Base-by-base conservation (phyloP, 768 basidiomycete genomes). In the Boletellus ananas region DNA sequence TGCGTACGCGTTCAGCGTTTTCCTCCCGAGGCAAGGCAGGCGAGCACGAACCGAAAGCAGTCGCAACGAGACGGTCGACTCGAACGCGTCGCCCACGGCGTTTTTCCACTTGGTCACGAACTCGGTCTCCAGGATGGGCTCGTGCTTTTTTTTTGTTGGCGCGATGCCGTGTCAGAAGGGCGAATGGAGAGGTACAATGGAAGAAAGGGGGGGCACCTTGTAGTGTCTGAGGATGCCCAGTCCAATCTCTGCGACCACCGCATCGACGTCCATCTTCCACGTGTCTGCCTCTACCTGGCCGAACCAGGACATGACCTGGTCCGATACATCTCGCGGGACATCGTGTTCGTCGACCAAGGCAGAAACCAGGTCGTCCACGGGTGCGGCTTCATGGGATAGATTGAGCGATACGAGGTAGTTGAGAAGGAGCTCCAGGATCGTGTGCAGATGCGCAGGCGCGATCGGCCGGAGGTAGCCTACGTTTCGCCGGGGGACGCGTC, bases 261-360 rank as follows among this genome's bases (percentile, higher is more conserved):
- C 73, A 6, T 72, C 66, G 29, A 77, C 73, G 48, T 93, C 76
- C 77, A 88, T 80, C 36, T 63, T 74, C 90, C 92, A 94, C 37
- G 66, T 68, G 3, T 72, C 80, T 16, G 73, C 72, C 14, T 68
- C 59, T 4, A 85, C 65, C 4, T 73, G 70, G 14, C 92, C 93
- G 57, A 95, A 97, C 85, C 94, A 94, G 0, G 70, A 63, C 74
- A 96, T 80, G 23, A 93, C 76, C 62, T 92, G 90, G 7, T 63
- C 69, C 8, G 81, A 77, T 25, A 93, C 77, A 2, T 72, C 63
- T 7, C 78, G 69, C 8, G 80, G 74, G 14, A 94, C 69, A 17
- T 90, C 89, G 60, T 92, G 84, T 3, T 89, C 86, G 37, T 85
- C 76, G 16, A 81, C 78, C 12, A 97, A 76, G 0, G 79, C 70